These are phyloP conservation scores for Biscogniauxia mediterranea DNA, from an alignment of 2,329 filamentous ascomycete species.

Conservation along the genomic window DNA sequence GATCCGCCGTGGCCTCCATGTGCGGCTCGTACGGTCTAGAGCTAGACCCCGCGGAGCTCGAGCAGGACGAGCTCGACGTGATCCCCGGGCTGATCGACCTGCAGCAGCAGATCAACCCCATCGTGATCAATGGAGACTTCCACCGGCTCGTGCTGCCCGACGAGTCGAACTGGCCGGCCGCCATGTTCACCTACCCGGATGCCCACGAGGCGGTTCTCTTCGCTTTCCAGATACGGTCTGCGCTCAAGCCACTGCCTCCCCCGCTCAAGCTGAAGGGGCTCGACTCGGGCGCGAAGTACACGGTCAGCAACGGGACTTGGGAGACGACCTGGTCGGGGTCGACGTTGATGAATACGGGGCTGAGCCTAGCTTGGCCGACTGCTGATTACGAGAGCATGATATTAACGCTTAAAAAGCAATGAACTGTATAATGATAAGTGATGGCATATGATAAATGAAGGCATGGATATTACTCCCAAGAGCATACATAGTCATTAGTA, in stretches of 20 bases:
- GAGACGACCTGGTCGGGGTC: slow-evolving; percentile 53
- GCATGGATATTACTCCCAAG: neutral
- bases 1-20: slow-evolving; percentile 67
- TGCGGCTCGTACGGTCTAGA: slow-evolving; percentile 66
- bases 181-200: slow-evolving; percentile 56
- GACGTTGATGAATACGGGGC: slow-evolving; percentile 61
- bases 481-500: neutral
- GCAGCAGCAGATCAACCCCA: slow-evolving; percentile 56
- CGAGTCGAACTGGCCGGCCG: slow-evolving; percentile 61
- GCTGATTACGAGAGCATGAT: slow-evolving; percentile 58
- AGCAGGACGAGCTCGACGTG: slow-evolving; percentile 47
- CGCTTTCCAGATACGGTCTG: slow-evolving; percentile 56
- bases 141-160: slow-evolving; percentile 59
- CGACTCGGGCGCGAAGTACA: slow-evolving; percentile 53
- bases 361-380: slow-evolving; percentile 47
- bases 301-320: slow-evolving; percentile 41
- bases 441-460: too few relatives aligned
- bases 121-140: slow-evolving; percentile 57
- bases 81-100: slow-evolving; percentile 54
- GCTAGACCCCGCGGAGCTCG: slow-evolving; percentile 54
- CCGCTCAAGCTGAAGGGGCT: slow-evolving; percentile 55
- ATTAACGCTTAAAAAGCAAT: slow-evolving; percentile 51
- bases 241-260: slow-evolving; percentile 52
- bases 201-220: slow-evolving; percentile 52
- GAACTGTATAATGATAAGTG: neutral